Evolutionary conservation across 2,329 filamentous ascomycete genomes (phyloP).

Genomic region (Hansfordia pulvinata): DNA sequence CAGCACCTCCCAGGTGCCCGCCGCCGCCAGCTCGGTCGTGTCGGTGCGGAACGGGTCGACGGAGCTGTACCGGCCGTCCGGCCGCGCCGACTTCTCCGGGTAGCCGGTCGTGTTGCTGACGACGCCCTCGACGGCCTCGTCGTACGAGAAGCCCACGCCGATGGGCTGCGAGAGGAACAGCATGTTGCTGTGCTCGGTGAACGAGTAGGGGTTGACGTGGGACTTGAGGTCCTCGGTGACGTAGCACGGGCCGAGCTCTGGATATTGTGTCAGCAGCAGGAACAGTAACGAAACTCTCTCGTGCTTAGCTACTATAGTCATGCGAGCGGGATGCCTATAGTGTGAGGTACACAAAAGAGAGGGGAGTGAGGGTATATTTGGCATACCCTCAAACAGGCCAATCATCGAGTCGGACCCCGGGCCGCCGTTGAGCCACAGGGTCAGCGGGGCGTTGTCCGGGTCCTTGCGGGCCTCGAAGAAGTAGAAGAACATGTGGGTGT

Average conservation of each 20-base stretch:
- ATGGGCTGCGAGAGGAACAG: slow-evolving; percentile 48
- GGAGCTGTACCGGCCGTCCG: too few species aligned
- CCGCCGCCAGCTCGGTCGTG: slow-evolving; percentile 35
- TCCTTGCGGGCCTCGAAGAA: slow-evolving; percentile 34
- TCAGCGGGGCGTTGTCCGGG: slow-evolving; percentile 29
- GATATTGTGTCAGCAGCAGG: too few species aligned
- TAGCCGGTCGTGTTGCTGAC: slow-evolving; percentile 19
- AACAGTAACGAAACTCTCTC: too few species aligned
- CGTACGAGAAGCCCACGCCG: slow-evolving; percentile 42
- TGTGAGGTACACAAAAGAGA: too few species aligned
- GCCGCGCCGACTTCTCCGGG: slow-evolving; percentile 33
- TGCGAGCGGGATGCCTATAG: too few species aligned
- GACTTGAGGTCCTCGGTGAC: slow-evolving; percentile 27
- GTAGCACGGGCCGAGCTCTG: slow-evolving; percentile 21
- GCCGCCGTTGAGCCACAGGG: slow-evolving; percentile 38
- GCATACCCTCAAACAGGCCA: slow-evolving; percentile 42
- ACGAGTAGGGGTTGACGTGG: slow-evolving; percentile 42
- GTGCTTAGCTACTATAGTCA: too few species aligned
- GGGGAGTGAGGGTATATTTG: too few species aligned
- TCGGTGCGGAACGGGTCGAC: slow-evolving; percentile 40
- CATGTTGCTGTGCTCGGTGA: slow-evolving; percentile 45
- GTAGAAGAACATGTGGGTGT: slow-evolving; percentile 30
- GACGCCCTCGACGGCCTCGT: slow-evolving; percentile 15
- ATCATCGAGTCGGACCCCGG: slow-evolving; percentile 39
- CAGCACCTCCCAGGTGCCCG: slow-evolving; percentile 45